These are phyloP conservation scores for Mortierella hygrophila DNA, from an alignment of 192 early-diverging fungal genomes.

Conservation along the genomic window DNA sequence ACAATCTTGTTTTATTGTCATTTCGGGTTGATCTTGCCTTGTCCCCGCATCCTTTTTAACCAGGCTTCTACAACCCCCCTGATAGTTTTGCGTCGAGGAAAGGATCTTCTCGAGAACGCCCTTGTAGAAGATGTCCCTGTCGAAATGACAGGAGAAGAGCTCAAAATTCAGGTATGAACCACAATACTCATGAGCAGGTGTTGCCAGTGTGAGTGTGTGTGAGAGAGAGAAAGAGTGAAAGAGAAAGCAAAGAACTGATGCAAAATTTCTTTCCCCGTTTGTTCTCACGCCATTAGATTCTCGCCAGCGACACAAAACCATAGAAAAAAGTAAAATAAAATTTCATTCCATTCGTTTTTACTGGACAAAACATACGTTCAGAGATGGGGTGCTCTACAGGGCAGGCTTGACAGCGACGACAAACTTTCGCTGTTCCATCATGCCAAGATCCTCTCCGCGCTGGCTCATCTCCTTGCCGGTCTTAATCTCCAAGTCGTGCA, in stretches of 20 bases:
- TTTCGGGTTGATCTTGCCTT: neutral
- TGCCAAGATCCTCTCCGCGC: constrained; percentile 70
- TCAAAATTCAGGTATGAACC: constrained; percentile 23
- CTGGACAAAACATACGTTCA: neutral
- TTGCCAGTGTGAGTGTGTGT: neutral
- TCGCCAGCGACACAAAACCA: constrained; percentile 9
- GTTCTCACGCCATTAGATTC: constrained; percentile 2
- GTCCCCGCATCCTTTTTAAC: too few species aligned
- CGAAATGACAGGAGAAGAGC: constrained; percentile 27
- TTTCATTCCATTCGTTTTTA: neutral
- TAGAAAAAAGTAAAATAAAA: constrained; percentile 3
- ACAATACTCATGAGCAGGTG: neutral
- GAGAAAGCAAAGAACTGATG: neutral
- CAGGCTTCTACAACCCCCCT: neutral
- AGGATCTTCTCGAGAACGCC: constrained; percentile 42
- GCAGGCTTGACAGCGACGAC: constrained; percentile 8
- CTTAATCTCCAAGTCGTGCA: neutral
- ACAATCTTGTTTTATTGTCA: neutral
- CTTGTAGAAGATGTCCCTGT: constrained; percentile 12
- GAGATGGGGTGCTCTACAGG: neutral
- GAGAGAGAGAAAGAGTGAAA: neutral
- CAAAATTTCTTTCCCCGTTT: neutral
- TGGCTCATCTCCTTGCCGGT: constrained; percentile 63
- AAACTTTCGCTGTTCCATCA: constrained; percentile 66
- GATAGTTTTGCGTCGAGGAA: constrained; percentile 45